A percentile compares a stretch with the other conserved stretches of the same genome.
These are phyloP conservation scores for Crataegus laevigata DNA, from an alignment of 306 rosid species.

Conservation along the genomic window DNA sequence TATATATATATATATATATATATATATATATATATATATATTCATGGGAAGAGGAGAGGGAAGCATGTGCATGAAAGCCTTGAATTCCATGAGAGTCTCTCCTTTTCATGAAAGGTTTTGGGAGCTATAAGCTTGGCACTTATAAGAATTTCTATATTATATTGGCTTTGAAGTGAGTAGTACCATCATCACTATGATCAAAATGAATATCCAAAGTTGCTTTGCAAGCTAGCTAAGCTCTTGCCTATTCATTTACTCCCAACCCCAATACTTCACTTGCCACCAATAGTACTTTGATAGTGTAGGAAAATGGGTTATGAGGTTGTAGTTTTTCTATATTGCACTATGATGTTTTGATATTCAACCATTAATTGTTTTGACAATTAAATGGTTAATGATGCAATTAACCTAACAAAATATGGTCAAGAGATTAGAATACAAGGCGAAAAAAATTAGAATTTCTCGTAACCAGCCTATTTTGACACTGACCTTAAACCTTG, in stretches of 20 bases:
- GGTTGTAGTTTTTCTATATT: too few species aligned
- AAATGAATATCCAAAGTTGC: neutral
- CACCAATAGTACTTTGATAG: neutral
- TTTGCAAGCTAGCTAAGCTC: neutral
- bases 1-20: neutral
- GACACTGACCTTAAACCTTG: neutral
- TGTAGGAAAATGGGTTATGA: neutral
- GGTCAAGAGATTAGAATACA: too few species aligned
- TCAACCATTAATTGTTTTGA: neutral
- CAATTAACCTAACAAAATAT: too few species aligned
- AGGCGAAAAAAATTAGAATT: too few species aligned
- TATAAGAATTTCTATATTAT: conserved; percentile 21
- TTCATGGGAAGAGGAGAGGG: conserved; percentile 43
- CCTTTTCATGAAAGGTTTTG: conserved; percentile 63
- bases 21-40: neutral
- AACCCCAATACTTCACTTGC: neutral
- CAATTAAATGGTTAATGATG: too few species aligned
- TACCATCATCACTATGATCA: conserved; percentile 30
- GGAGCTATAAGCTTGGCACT: conserved; percentile 48
- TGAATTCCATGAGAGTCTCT: conserved; percentile 46
- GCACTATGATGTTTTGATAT: neutral
- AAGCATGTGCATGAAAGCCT: conserved; percentile 61
- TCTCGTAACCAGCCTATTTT: neutral
- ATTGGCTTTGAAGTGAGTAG: conserved; percentile 27
- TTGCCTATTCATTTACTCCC: neutral